Base-by-base conservation (phyloP, 768 basidiomycete species). In the Leccinellum luteum region DNA sequence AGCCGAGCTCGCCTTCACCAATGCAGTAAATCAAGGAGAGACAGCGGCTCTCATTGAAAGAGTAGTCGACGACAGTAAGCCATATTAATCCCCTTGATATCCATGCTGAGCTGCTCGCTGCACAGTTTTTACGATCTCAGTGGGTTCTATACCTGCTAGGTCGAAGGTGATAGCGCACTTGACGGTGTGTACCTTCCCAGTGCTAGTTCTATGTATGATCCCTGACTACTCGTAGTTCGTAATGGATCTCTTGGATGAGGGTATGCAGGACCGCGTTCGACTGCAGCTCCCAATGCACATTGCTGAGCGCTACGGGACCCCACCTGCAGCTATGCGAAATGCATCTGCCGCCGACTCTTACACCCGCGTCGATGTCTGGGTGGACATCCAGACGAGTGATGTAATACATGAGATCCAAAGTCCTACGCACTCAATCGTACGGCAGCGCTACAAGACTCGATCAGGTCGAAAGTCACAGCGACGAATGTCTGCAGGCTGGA, bases 51-150 rank as follows among this genome's bases (percentile, higher is more conserved):
- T 85, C 45, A 64, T 83, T 7, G 77, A 82, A 58, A 76, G 74
- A 62, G 80, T 79, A 3, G 75, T 79, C 0, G 79, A 81, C 53
- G 84, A 85, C 55, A 72, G 84, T 84, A 48, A 65, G 81, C 65
- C 14, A 17, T 31, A 4, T 25, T 2, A 5, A 13, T 3, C 27
- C 8, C 0, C 17, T 0, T n/a, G 6, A 49, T 19, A 45, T 31
- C 32, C 21, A 19, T 6, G 4, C 25, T 50, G 27, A 56, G 4
- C 32, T 27, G 12, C 32, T 41, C 6, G 10, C 27, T 13, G 10
- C 47, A 0, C 47, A 85, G 84, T 83, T 53, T 84, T 85, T 63
- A 81, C 78, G 0, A 81, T 85, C 35, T 85, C 84, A 3, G 62
- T 85, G 4, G 84, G 84, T 10, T 78, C 80, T 0, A 76, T 85